Conservation (phyloP, 495 filamentous ascomycete species). For the Penicillium crystallinum region DNA sequence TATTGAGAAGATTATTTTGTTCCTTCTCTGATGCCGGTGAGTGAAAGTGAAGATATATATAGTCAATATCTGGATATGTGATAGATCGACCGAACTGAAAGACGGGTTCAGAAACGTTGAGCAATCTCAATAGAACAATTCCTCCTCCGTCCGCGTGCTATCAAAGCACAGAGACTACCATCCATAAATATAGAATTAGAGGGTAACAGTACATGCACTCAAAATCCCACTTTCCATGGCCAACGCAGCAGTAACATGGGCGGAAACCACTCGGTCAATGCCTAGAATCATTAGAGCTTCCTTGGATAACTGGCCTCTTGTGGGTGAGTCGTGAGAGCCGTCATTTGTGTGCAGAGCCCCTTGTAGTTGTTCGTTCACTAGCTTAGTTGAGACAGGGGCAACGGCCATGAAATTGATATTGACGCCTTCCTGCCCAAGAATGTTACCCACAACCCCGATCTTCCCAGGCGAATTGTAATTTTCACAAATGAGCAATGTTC, state of each 20-base stretch:
- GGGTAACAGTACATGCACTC: conserved; percentile 53
- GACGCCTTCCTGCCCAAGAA: conserved; percentile 56
- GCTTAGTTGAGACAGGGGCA: conserved; percentile 38
- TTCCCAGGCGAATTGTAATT: conserved; percentile 70
- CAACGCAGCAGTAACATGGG: conserved; percentile 51
- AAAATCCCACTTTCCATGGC: conserved; percentile 54
- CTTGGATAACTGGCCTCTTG: conserved; percentile 17
- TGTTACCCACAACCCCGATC: conserved; percentile 63
- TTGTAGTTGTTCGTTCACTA: conserved; percentile 6
- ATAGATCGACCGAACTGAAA: neutral
- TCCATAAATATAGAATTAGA: conserved; percentile 21
- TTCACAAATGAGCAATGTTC: conserved; percentile 59
- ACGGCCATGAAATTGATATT: conserved; percentile 73
- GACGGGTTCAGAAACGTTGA: neutral
- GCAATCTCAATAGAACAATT: neutral
- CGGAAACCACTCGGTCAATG: conserved; percentile 52
- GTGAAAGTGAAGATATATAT: too few species aligned
- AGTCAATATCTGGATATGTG: neutral
- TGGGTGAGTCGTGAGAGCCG: neutral
- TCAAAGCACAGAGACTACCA: neutral
- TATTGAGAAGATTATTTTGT: too few species aligned
- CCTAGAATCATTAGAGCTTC: conserved; percentile 74
- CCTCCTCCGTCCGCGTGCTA: neutral
- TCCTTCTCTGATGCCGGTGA: too few species aligned
- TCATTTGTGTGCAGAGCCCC: conserved; percentile 6